Evolutionary conservation across 352 stramenopile genomes (phyloP), one percentile per base, ranked within the genome.

Genomic region (Phytophthora chlamydospora): DNA sequence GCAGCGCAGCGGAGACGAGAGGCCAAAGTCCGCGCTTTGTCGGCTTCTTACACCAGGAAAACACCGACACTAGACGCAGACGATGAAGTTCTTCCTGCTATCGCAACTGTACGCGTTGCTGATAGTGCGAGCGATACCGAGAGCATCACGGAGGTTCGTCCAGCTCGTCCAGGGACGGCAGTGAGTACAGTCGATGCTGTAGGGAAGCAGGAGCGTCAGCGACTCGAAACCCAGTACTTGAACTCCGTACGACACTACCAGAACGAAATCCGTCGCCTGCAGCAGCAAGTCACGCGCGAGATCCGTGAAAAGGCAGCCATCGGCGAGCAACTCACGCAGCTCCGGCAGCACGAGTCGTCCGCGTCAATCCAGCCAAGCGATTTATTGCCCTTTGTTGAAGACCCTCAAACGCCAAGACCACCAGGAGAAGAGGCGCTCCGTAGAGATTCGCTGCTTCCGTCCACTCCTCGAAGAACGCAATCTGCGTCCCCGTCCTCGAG

Each of bases 181-280:
- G 38, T 24, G 6, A 54, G 13, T 55, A 38, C 35, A 9, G 34
- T 35, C 5, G 39, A 67, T 19, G 32, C 11, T 3, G 24, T 19
- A 1, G 42, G 53, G 0, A 64, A 47, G 36, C 63, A 55, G 24
- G 52, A 57, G 34, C 47, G 24, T 2, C 56, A 46, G 35, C 46
- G 41, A 1, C 44, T 57, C n/a, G 52, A 62, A 58, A 41, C 51
- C 3, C 46, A 48, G 33, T 73, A 78, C 10, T 47, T 80, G 27
- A 85, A 78, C 33, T 72, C 76, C 2, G 61, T 58, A 32, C 74
- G 75, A 2, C 84, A 93, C 39, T 84, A 76, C 36, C 78, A 91
- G 49, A 87, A 82, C 27, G 80, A 91, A 55, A 88, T 93, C 49
- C 73, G 73, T 39, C 78, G 84, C 3, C 44, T 93, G 16, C 78